Conservation (phyloP, 495 filamentous ascomycete species). For the Filosporella fistucella region DNA sequence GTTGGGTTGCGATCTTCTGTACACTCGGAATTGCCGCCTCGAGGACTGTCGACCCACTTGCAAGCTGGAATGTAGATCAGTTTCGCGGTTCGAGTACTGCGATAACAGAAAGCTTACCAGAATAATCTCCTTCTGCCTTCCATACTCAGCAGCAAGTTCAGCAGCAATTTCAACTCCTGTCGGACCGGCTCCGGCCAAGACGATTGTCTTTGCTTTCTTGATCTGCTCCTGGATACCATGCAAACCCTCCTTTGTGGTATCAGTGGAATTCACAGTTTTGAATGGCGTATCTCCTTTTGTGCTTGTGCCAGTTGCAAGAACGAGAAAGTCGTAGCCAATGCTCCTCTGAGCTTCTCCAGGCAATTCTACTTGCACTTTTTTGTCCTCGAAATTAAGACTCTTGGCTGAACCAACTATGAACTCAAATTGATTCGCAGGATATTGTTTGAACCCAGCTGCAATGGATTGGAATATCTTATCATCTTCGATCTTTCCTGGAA, state of each 20-base stretch:
- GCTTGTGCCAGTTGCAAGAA: slow-evolving; percentile 50
- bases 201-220: slow-evolving; percentile 49
- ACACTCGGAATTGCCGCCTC: slow-evolving; percentile 19
- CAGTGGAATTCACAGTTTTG: slow-evolving; percentile 36
- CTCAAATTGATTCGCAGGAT: slow-evolving; percentile 44
- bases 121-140: slow-evolving; percentile 23
- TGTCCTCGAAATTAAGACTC: not conserved
- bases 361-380: not conserved
- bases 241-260: slow-evolving; percentile 38
- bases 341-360: not conserved
- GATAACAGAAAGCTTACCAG: slow-evolving; percentile 12
- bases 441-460: slow-evolving; percentile 43
- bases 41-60: slow-evolving; percentile 27
- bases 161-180: slow-evolving; percentile 62
- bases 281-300: slow-evolving; percentile 41
- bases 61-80: slow-evolving; percentile 10
- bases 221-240: slow-evolving; percentile 41
- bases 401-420: not conserved
- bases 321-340: slow-evolving; percentile 43
- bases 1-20: slow-evolving; percentile 22
- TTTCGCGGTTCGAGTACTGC: not conserved
- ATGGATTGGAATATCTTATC: slow-evolving; percentile 28
- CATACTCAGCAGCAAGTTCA: slow-evolving; percentile 49
- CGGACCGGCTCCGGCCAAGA: slow-evolving; percentile 63
- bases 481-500: slow-evolving; percentile 25